Percentiles rank a stretch among this genome's conserved stretches.
phyloP scores from a whole-genome alignment of 257 asterid genomes.

The Solanum rostratum region DNA sequence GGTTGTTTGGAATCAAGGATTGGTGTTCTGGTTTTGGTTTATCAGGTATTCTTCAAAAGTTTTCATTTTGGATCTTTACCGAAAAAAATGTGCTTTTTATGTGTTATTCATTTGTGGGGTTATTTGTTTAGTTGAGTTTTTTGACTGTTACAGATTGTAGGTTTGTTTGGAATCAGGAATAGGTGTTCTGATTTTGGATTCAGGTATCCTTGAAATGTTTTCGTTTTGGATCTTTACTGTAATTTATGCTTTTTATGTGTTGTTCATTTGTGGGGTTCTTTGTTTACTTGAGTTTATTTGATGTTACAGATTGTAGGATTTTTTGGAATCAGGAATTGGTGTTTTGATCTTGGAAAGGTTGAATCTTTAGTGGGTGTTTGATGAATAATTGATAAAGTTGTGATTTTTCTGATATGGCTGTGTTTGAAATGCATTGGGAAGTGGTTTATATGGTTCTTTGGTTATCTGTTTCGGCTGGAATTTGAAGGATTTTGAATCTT shows the following conservation, averaged over 20 bases:
- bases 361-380: slow-evolving; percentile 1
- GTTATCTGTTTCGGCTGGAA: not conserved
- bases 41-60: not conserved
- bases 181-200: not conserved
- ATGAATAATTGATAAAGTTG: not conserved
- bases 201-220: not conserved
- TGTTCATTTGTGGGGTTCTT: not conserved
- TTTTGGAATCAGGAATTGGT: not conserved
- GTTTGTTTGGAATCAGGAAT: not conserved
- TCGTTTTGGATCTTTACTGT: not conserved
- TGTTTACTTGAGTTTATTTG: not conserved
- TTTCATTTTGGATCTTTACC: not conserved
- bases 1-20: not conserved
- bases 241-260: not conserved
- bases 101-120: not conserved
- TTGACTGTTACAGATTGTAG: not conserved
- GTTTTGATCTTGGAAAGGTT: not conserved
- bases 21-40: not conserved
- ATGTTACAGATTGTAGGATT: not conserved
- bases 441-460: not conserved
- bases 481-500: not conserved
- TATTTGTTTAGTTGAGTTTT: not conserved
- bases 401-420: not conserved
- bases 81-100: not conserved
- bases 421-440: not conserved